Percentiles rank a stretch among this genome's conserved stretches.
Evolutionary conservation across 306 rosid genomes (phyloP).

Genomic region (Lathyrus aphaca): DNA sequence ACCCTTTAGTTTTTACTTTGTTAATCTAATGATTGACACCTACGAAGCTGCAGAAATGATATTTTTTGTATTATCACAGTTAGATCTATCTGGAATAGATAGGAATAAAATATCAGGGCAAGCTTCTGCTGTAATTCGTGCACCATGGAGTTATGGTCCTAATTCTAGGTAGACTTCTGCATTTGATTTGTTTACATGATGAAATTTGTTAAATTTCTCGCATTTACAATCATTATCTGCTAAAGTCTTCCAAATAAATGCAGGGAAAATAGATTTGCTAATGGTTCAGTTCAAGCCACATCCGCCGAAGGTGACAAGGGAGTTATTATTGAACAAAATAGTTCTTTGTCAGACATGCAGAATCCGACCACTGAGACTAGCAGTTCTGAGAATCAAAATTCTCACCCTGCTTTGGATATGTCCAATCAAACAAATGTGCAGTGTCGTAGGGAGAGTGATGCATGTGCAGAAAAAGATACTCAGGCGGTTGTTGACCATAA

Average conservation of each 20-base stretch:
- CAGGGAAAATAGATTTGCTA: conserved; percentile 50
- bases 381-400: conserved; percentile 39
- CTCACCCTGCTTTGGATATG: conserved; percentile 24
- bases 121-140: conserved; percentile 58
- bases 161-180: conserved; percentile 55
- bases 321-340: conserved; percentile 44
- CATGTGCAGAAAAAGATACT: conserved; percentile 47
- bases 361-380: conserved; percentile 37
- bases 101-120: conserved; percentile 91
- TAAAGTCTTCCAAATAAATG: conserved; percentile 44
- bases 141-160: conserved; percentile 46
- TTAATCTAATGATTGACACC: conserved; percentile 29
- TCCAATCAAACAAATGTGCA: conserved; percentile 41
- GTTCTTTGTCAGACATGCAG: conserved; percentile 43
- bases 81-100: conserved; percentile 71
- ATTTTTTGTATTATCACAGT: conserved; percentile 54
- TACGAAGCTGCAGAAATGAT: conserved; percentile 30
- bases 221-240: conserved; percentile 26
- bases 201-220: conserved; percentile 32
- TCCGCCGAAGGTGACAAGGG: conserved; percentile 47
- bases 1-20: conserved; percentile 27
- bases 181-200: conserved; percentile 20
- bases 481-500: conserved; percentile 41
- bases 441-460: conserved; percentile 42
- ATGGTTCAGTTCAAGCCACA: conserved; percentile 45